Percentiles rank a stretch among this genome's conserved stretches.
phyloP scores from a whole-genome alignment of 805 yeast species.

The Komagataella kurtzmanii region DNA sequence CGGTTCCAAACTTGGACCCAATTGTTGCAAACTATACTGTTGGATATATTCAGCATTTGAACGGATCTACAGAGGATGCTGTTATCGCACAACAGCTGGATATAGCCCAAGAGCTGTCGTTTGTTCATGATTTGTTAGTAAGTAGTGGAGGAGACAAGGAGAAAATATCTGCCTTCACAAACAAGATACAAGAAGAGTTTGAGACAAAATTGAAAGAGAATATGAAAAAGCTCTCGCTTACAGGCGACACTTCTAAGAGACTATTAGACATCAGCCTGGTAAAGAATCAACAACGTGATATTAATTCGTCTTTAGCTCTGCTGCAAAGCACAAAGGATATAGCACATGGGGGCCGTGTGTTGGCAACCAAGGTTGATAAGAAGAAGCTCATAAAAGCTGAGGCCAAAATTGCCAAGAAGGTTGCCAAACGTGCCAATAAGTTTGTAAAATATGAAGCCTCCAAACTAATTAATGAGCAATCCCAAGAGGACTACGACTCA shows the following conservation, averaged over 20 bases:
- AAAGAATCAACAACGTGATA: constrained; percentile 57
- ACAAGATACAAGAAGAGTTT: constrained; percentile 32
- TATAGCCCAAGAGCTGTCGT: constrained; percentile 52
- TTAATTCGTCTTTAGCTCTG: constrained; percentile 62
- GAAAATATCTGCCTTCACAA: constrained; percentile 36
- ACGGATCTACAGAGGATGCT: constrained; percentile 67
- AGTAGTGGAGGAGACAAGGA: constrained; percentile 73
- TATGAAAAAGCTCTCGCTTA: constrained; percentile 59
- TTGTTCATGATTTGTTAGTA: constrained; percentile 47
- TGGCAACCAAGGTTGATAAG: constrained; percentile 90
- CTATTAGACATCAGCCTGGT: constrained; percentile 67
- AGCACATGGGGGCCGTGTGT: constrained; percentile 82
- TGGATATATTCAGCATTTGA: constrained; percentile 78
- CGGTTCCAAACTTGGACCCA: constrained; percentile 77
- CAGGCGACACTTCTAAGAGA: constrained; percentile 83
- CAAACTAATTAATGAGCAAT: constrained; percentile 54
- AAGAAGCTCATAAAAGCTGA: constrained; percentile 96
- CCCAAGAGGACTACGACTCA: constrained; percentile 76
- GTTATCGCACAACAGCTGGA: constrained; percentile 66
- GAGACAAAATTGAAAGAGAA: constrained; percentile 45
- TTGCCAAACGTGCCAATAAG: constrained; percentile 74
- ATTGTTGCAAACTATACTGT: constrained; percentile 82
- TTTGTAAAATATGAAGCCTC: constrained; percentile 92
- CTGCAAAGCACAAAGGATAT: constrained; percentile 73
- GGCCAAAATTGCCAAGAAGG: constrained; percentile 91